Evolutionary conservation across 1,139 yeast genomes (phyloP), one percentile per base, ranked within the genome.

Genomic region (Sugiyamaella sp.): DNA sequence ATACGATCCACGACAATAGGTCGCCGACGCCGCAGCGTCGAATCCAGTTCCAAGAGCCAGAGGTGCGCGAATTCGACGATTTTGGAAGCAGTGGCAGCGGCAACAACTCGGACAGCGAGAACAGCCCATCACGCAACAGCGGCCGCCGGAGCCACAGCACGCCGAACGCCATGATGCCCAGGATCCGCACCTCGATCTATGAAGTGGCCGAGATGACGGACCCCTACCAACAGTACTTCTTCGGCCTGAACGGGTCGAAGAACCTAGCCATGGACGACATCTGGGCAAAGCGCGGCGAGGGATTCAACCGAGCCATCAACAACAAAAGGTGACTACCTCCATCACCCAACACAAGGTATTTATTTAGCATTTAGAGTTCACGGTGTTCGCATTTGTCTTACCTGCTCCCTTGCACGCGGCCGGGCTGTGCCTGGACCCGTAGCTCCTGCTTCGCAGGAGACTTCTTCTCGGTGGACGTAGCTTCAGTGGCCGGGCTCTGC

Each of bases 201-300:
- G 52, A 52, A 33, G 47, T 51, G 3, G 48, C 51, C n/a, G 48
- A 51, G 27, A 38, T 19, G 29, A 43, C 50, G 2, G 56, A 53
- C 43, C 56, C 56, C 29, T 53, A 53, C 29, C 53, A 53, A 25
- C 53, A 49, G 35, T 53, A 53, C 42, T 53, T 53, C 33, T 53
- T 42, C 32, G 56, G 56, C 3, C 12, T 24, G 20, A 48, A 46
- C 4, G 40, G 40, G 3, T 46, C 54, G 1, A 52, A 49, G 8
- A 12, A 46, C 5, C 16, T n/a, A 1, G 29, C 43, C 24, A 49
- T 52, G 43, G 53, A 50, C 22, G 61, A 56, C 21, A 50, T 60
- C 20, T 60, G 63, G 63, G 49, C 53, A 29, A 49, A 52, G 33
- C 51, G 62, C 10, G 62, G 60, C 27, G 27, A 44, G 12, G 48